A percentile compares a stretch with the other conserved stretches of the same genome.
These are phyloP conservation scores for Galerina sulciceps DNA, from an alignment of 768 basidiomycete genomes.

Conservation along the genomic window DNA sequence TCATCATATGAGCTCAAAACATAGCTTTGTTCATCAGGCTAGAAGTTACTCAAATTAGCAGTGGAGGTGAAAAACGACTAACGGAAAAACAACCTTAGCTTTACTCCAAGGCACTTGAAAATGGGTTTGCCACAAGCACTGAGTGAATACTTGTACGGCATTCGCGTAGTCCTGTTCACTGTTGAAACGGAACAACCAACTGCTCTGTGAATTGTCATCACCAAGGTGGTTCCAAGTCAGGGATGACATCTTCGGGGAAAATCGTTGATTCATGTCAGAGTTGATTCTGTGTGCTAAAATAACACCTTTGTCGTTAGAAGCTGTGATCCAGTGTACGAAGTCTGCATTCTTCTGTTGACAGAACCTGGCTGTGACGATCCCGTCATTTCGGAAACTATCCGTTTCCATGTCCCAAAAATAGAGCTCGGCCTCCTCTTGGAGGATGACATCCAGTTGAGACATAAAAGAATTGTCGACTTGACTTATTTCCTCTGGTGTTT, in stretches of 20 bases:
- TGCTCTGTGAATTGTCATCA: conserved; percentile 57
- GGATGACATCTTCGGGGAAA: conserved; percentile 63
- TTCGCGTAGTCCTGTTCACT: conserved; percentile 55
- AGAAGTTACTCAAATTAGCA: background rate
- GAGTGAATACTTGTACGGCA: conserved; percentile 69
- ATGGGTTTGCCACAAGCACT: conserved; percentile 79
- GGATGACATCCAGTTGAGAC: conserved; percentile 32
- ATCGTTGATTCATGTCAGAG: conserved; percentile 74
- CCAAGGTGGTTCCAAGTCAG: conserved; percentile 88
- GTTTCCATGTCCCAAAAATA: conserved; percentile 62
- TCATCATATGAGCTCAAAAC: conserved; percentile 72
- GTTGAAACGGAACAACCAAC: conserved; percentile 84
- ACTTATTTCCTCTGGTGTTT: conserved; percentile 8
- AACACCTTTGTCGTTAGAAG: conserved; percentile 51
- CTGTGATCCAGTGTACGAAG: conserved; percentile 65
- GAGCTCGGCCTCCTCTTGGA: conserved; percentile 55
- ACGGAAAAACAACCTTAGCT: conserved; percentile 59
- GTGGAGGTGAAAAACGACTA: background rate
- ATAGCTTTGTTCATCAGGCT: conserved; percentile 89
- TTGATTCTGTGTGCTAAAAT: conserved; percentile 65
- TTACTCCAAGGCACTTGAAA: conserved; percentile 80
- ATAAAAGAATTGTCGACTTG: conserved; percentile 16
- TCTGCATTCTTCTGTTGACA: conserved; percentile 43
- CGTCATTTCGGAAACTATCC: conserved; percentile 56
- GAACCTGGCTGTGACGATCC: conserved; percentile 58